Evolutionary conservation across 176 grass and related monocot genomes (phyloP).

Genomic region (Zea mays): Zm-B73-REFERENCE-NAM-5.0 NC_050105.1:22008501-22009000

Average conservation of each 20-base stretch:
- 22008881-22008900: constrained; percentile 67
- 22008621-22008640: constrained; percentile 97
- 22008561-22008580: constrained; percentile 89
- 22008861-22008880: constrained; percentile 93
- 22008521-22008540: constrained; percentile 56
- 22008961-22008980: constrained; percentile 5
- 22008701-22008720: constrained; percentile 8
- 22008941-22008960: background rate
- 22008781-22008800: constrained; percentile 72
- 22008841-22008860: constrained; percentile 87
- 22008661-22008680: constrained; percentile 89
- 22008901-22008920: constrained; percentile 5
- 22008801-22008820: constrained; percentile 93
- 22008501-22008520: constrained; percentile 13
- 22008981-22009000: constrained; percentile 9
- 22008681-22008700: constrained; percentile 44
- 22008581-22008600: constrained; percentile 93
- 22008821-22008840: constrained; percentile 93
- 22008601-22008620: constrained; percentile 96
- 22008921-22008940: background rate
- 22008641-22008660: constrained; percentile 97
- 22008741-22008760: constrained; percentile 8
- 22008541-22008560: constrained; percentile 94
- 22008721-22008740: background rate
- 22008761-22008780: constrained; percentile 10